A percentile compares a stretch with the other conserved stretches of the same genome.
These are phyloP conservation scores for Colletotrichum sp. DNA, from an alignment of 2,329 filamentous ascomycete genomes.

Conservation along the genomic window DNA sequence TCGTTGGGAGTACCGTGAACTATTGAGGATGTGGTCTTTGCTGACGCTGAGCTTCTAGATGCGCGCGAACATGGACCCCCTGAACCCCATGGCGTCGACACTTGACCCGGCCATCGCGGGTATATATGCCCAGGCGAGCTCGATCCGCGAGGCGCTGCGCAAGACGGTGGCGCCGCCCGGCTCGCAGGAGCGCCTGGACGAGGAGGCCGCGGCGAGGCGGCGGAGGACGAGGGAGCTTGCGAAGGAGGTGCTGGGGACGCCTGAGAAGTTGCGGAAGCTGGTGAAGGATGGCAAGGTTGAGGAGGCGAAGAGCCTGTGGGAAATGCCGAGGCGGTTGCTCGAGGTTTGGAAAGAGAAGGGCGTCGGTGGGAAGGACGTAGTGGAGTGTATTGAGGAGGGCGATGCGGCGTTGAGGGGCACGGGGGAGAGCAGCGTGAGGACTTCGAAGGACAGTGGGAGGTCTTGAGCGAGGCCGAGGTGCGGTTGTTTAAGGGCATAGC, in stretches of 20 bases:
- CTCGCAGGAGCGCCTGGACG: slow-evolving; percentile 40
- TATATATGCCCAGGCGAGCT: slow-evolving; percentile 68
- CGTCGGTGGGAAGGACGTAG: slow-evolving; percentile 60
- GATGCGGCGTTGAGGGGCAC: slow-evolving; percentile 50
- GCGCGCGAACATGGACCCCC: slow-evolving; percentile 80
- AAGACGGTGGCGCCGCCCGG: slow-evolving; percentile 52
- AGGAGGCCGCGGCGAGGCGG: slow-evolving; percentile 37
- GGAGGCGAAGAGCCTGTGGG: slow-evolving; percentile 65
- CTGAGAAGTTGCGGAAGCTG: slow-evolving; percentile 62
- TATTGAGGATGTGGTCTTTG: not conserved
- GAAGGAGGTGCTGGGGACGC: slow-evolving; percentile 65
- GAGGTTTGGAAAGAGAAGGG: slow-evolving; percentile 59
- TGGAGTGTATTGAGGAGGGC: slow-evolving; percentile 58
- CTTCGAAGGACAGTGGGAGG: slow-evolving; percentile 21
- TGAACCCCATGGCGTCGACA: slow-evolving; percentile 76
- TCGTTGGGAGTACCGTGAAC: fast-evolving
- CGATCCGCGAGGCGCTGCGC: slow-evolving; percentile 59
- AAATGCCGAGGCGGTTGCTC: slow-evolving; percentile 56
- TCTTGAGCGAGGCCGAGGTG: not conserved
- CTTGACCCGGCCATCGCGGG: slow-evolving; percentile 76
- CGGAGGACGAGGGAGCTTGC: slow-evolving; percentile 61
- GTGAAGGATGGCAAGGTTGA: slow-evolving; percentile 64
- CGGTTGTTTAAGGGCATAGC: not conserved
- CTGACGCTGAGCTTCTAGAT: slow-evolving; percentile 52
- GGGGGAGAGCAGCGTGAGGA: slow-evolving; percentile 12